Evolutionary conservation across 768 basidiomycete species (phyloP), one percentile per base, ranked within the genome.

Genomic region (Tricholomella constricta): DNA sequence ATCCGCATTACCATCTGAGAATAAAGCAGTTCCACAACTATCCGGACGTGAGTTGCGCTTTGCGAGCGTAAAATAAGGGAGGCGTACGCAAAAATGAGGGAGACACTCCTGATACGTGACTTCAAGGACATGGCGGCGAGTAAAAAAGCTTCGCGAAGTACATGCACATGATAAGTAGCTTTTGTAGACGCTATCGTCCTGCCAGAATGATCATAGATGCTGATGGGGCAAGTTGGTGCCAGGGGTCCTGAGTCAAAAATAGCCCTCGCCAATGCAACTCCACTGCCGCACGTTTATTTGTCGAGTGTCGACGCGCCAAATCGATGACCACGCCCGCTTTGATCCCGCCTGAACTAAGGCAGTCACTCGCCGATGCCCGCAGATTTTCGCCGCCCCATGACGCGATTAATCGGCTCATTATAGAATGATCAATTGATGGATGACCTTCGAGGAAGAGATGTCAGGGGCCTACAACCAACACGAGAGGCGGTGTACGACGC

Each of bases 1-100:
- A 34, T 20, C 10, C 9, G 11, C 32, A 59, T 23, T 69, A 88
- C 90, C 91, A 67, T 94, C 91, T 23, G 90, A 91, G 72, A 94
- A 92, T 40, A 93, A 74, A 37, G 91, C 91, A 3, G 91, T 94
- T 64, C 91, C 91, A 66, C 91, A 92, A 14, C 89, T 91, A 57
- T n/a, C 40, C 29, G 45, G 37, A 17, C 36, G 51, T 55, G 19
- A 54, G 27, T 27, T 37, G 31, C 34, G 20, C 10, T 14, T 12
- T 43, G 36, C 36, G 34, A 35, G 4, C 19, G 40, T 12, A 31
- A 23, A 34, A 38, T n/a, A 19, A 42, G 20, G 42, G 12, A 32
- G 20, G 77, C 86, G 44, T 59, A 91, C 90, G 90, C 90, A 65
- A 93, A 93, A 64, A 93, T 89, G 65, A 93, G 83, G 46, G 89